Evolutionary conservation across 768 basidiomycete genomes (phyloP).

Genomic region (Amanita rubescens): DNA sequence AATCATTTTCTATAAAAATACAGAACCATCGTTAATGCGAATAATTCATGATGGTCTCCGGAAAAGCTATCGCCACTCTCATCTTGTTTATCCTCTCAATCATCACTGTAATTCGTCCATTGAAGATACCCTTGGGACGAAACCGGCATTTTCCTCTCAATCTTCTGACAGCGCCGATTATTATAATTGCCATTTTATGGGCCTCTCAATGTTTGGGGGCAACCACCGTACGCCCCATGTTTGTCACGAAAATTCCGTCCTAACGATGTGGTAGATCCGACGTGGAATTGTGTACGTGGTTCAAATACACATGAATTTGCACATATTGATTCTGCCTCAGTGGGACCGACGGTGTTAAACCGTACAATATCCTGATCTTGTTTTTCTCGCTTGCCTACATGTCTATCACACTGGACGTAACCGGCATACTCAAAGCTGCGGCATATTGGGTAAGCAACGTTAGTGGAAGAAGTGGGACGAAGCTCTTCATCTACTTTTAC

Average conservation of each 20-base stretch:
- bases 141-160: slow-evolving; percentile 32
- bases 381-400: slow-evolving; percentile 93
- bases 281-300: slow-evolving; percentile 61
- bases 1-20: too few species aligned
- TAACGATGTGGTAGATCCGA: slow-evolving; percentile 35
- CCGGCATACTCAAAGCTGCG: slow-evolving; percentile 78
- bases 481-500: slow-evolving; percentile 77
- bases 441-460: slow-evolving; percentile 85
- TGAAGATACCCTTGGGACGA: slow-evolving; percentile 31
- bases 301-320: neutral
- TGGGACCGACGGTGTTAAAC: slow-evolving; percentile 60
- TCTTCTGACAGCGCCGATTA: slow-evolving; percentile 47
- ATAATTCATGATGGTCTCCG: slow-evolving; percentile 30
- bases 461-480: slow-evolving; percentile 66
- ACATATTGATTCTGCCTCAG: slow-evolving; percentile 1
- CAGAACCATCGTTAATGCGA: neutral
- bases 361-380: slow-evolving; percentile 88
- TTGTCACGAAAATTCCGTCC: neutral
- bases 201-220: slow-evolving; percentile 47
- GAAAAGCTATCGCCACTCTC: slow-evolving; percentile 40
- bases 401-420: slow-evolving; percentile 85
- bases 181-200: slow-evolving; percentile 46
- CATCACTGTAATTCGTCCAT: slow-evolving; percentile 41
- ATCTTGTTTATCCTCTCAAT: slow-evolving; percentile 48
- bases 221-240: slow-evolving; percentile 12